These are phyloP conservation scores for Ceratobasidium theobromae DNA, from an alignment of 1,284 basidiomycete species.

Conservation along the genomic window DNA sequence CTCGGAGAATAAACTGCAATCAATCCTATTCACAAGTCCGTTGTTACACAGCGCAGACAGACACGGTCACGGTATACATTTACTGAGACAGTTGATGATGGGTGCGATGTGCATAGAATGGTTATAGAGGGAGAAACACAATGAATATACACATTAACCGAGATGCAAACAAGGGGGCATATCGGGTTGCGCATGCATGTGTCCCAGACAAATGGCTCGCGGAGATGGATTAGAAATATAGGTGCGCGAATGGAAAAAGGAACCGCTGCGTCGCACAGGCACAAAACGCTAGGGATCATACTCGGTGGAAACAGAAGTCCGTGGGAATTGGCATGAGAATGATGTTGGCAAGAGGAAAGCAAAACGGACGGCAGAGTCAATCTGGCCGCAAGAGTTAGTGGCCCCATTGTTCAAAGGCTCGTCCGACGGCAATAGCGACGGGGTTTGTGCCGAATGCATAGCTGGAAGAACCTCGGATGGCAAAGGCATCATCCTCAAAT, in stretches of 20 bases:
- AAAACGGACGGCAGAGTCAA: slow-evolving; percentile 18
- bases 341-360: slow-evolving; percentile 6
- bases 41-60: slow-evolving; percentile 29
- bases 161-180: slow-evolving; percentile 24
- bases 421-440: slow-evolving; percentile 18
- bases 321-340: slow-evolving; percentile 28
- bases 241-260: slow-evolving; percentile 20
- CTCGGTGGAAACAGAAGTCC: slow-evolving; percentile 20
- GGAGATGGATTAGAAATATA: neutral
- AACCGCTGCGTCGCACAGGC: neutral
- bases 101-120: neutral
- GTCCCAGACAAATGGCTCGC: slow-evolving; percentile 32
- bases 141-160: slow-evolving; percentile 24
- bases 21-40: slow-evolving; percentile 18
- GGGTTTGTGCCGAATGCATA: slow-evolving; percentile 28
- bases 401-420: slow-evolving; percentile 27
- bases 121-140: neutral
- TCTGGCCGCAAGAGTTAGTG: slow-evolving; percentile 15
- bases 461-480: slow-evolving; percentile 20
- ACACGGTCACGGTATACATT: slow-evolving; percentile 30
- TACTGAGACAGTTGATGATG: slow-evolving; percentile 31
- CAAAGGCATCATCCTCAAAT: slow-evolving; percentile 26
- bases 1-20: no score
- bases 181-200: slow-evolving; percentile 32
- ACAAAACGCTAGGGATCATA: slow-evolving; percentile 14